Conservation (phyloP, 768 basidiomycete genomes). For the Leucogyrophana mollusca region DNA sequence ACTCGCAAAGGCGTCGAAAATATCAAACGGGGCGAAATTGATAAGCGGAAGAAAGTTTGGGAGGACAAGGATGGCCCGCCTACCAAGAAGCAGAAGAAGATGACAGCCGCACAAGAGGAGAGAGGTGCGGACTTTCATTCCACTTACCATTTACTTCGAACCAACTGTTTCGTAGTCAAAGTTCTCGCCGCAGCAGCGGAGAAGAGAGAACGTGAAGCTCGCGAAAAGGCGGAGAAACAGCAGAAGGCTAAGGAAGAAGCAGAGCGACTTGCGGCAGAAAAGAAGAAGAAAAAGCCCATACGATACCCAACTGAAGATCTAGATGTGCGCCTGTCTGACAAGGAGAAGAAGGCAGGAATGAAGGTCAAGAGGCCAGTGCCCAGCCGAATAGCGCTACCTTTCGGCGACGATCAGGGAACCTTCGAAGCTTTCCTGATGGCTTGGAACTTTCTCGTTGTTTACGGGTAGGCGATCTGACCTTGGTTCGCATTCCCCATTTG, state of each 20-base stretch:
- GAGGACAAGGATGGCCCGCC: constrained; percentile 85
- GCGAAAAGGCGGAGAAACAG: constrained; percentile 67
- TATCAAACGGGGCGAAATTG: constrained; percentile 84
- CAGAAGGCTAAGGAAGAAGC: constrained; percentile 67
- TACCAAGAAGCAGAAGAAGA: constrained; percentile 78
- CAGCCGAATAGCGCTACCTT: constrained; percentile 62
- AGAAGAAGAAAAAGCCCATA: constrained; percentile 86
- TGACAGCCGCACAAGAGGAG: constrained; percentile 72
- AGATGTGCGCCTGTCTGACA: constrained; percentile 75
- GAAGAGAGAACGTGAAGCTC: constrained; percentile 67
- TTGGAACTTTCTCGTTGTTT: constrained; percentile 94
- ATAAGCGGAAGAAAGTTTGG: constrained; percentile 91
- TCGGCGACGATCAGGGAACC: constrained; percentile 56
- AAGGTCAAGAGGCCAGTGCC: constrained; percentile 66
- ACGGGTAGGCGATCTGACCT: constrained; percentile 61
- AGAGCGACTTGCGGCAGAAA: constrained; percentile 69
- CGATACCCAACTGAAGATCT: constrained; percentile 94
- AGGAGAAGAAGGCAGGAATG: constrained; percentile 79
- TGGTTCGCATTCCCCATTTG: background rate
- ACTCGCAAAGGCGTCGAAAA: constrained; percentile 75
- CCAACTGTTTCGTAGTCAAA: constrained; percentile 21
- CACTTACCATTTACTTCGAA: constrained; percentile 1
- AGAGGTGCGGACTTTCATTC: constrained; percentile 45
- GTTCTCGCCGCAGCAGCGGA: constrained; percentile 42
- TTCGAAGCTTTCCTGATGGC: constrained; percentile 88